Evolutionary conservation across 805 yeast genomes (phyloP).

Genomic region (Zygosaccharomyces kombuchaensis): DNA sequence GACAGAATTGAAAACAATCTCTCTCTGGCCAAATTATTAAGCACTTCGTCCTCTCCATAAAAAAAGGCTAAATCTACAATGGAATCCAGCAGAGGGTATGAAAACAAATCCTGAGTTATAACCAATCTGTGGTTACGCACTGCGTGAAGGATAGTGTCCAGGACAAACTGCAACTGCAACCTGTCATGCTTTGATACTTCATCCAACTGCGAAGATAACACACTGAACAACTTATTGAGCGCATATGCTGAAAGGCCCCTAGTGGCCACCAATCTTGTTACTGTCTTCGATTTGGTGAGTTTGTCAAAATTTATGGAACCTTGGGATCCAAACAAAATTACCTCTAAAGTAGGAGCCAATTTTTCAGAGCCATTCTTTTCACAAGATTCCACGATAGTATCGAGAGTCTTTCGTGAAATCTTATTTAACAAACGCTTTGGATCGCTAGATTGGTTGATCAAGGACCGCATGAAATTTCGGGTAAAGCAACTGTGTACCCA

Average conservation of each 20-base stretch:
- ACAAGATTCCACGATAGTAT: constrained; percentile 40
- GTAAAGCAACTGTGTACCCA: constrained; percentile 42
- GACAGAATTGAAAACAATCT: constrained; percentile 66
- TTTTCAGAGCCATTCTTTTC: constrained; percentile 35
- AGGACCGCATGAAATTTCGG: constrained; percentile 62
- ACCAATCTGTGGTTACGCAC: constrained; percentile 42
- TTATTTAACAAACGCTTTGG: constrained; percentile 61
- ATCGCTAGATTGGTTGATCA: constrained; percentile 73
- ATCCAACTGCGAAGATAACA: constrained; percentile 11
- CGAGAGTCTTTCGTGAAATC: constrained; percentile 52
- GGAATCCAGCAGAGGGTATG: constrained; percentile 31
- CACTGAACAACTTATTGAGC: constrained; percentile 23
- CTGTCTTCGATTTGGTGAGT: constrained; percentile 67
- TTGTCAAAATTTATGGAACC: constrained; percentile 72
- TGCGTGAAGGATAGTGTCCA: constrained; percentile 56
- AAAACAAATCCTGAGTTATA: constrained; percentile 28
- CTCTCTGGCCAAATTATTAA: constrained; percentile 44
- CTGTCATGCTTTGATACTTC: constrained; percentile 5
- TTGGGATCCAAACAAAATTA: constrained; percentile 40
- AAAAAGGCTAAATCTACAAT: constrained; percentile 35
- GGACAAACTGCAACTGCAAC: constrained; percentile 43
- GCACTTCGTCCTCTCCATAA: constrained; percentile 17
- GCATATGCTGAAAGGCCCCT: constrained; percentile 16
- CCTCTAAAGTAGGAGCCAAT: constrained; percentile 32
- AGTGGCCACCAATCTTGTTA: constrained; percentile 40